These are phyloP conservation scores for Hansfordia pulvinata DNA, from an alignment of 2,329 filamentous ascomycete genomes.

Conservation along the genomic window DNA sequence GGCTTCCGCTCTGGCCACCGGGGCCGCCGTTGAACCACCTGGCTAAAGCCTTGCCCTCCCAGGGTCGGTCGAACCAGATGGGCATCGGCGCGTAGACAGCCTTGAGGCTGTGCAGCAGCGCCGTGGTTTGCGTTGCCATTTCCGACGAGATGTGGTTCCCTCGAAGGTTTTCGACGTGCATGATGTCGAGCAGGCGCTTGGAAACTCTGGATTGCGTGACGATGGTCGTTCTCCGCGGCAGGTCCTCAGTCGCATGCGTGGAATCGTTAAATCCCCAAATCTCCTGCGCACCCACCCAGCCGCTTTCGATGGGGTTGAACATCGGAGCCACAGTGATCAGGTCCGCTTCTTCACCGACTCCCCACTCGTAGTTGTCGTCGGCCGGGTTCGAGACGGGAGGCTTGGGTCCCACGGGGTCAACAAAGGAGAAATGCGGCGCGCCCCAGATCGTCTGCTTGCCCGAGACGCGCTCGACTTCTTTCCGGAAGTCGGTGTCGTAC, in stretches of 20 bases:
- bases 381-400: conserved; percentile 44
- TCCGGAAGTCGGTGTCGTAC: conserved; percentile 54
- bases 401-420: conserved; percentile 47
- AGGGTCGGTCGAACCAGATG: conserved; percentile 65
- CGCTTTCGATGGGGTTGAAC: conserved; percentile 59
- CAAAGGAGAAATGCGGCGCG: conserved; percentile 40
- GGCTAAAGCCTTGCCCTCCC: conserved; percentile 39
- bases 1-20: conserved; percentile 37
- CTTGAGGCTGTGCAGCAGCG: conserved; percentile 67
- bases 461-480: conserved; percentile 41
- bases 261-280: conserved; percentile 51
- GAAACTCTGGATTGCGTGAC: conserved; percentile 65
- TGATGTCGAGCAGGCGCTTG: conserved; percentile 55
- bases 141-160: conserved; percentile 69
- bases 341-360: conserved; percentile 63
- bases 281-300: conserved; percentile 58
- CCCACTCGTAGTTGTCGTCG: conserved; percentile 61
- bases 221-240: conserved; percentile 64
- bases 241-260: conserved; percentile 33
- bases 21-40: conserved; percentile 48
- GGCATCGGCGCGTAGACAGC: conserved; percentile 68
- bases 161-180: conserved; percentile 63
- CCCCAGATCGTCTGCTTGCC: conserved; percentile 53
- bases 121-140: conserved; percentile 63
- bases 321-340: conserved; percentile 66